phyloP scores from a whole-genome alignment of 768 basidiomycete genomes.

The Favolaschia claudopus region DNA sequence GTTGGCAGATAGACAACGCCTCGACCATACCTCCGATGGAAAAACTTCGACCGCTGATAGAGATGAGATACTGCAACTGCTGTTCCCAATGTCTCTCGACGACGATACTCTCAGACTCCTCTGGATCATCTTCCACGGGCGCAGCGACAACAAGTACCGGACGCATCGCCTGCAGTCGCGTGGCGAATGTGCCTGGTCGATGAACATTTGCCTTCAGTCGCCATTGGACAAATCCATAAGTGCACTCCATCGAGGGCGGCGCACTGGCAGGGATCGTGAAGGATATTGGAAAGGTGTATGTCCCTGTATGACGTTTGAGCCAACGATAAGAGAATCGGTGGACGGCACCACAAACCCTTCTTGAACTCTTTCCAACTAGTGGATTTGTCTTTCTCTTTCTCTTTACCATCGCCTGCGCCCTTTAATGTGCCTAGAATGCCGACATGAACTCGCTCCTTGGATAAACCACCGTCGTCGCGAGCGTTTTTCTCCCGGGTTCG shows the following conservation, averaged over 20 bases:
- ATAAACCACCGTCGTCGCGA: constrained; percentile 19
- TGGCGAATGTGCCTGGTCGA: constrained; percentile 81
- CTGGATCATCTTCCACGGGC: constrained; percentile 86
- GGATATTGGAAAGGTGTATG: constrained; percentile 93
- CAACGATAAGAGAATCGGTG: background rate
- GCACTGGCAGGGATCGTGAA: constrained; percentile 83
- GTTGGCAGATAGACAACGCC: background rate
- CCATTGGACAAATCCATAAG: constrained; percentile 83
- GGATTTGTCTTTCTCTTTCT: constrained; percentile 50
- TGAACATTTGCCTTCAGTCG: constrained; percentile 82
- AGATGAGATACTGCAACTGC: constrained; percentile 83
- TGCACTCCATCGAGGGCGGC: constrained; percentile 79
- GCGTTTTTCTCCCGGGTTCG: constrained; percentile 42
- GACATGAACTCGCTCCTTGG: constrained; percentile 44
- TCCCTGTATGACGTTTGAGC: constrained; percentile 60
- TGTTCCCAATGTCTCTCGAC: constrained; percentile 93
- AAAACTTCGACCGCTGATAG: constrained; percentile 77
- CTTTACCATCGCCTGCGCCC: constrained; percentile 42
- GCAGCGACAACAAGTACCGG: constrained; percentile 80
- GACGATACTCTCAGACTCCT: constrained; percentile 80
- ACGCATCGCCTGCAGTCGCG: constrained; percentile 71
- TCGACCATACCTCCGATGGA: constrained; percentile 77
- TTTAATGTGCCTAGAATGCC: constrained; percentile 49
- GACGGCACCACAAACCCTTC: constrained; percentile 61
- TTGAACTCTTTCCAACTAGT: constrained; percentile 88